These are phyloP conservation scores for Guadua angustifolia DNA, from an alignment of 176 grass and related monocot genomes.

Conservation along the genomic window DNA sequence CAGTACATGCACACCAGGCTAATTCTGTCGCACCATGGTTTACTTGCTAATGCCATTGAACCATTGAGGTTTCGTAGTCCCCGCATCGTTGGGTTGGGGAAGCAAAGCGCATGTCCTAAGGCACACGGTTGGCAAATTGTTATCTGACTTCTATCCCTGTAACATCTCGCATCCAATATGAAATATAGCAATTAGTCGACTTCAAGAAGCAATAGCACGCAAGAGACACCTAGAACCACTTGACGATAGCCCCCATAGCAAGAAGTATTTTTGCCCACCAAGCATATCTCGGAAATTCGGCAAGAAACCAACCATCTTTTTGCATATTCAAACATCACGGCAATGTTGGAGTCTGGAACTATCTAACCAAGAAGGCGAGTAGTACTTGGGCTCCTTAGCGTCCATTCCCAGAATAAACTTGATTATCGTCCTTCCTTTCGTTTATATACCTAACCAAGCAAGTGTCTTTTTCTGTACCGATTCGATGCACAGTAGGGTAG, in stretches of 20 bases:
- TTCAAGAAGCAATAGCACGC: slow-evolving; percentile 12
- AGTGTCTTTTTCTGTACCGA: slow-evolving; percentile 1
- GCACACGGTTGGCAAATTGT: not conserved
- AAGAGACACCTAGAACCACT: not conserved
- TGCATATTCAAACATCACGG: not conserved
- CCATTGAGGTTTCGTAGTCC: not conserved
- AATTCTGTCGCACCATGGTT: not conserved
- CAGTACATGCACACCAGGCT: not conserved
- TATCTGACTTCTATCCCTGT: not conserved
- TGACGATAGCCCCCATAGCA: not conserved
- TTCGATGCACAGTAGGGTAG: not conserved
- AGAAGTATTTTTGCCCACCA: not conserved
- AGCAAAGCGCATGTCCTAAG: not conserved
- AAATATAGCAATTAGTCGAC: not conserved
- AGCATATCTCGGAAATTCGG: not conserved
- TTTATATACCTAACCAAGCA: not conserved
- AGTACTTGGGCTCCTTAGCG: not conserved
- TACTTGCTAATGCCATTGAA: not conserved
- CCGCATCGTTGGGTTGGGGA: not conserved
- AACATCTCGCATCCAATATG: not conserved
- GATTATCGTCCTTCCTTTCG: not conserved
- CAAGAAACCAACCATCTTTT: not conserved
- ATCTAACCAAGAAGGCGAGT: slow-evolving; percentile 9
- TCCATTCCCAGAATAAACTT: slow-evolving; percentile 12
- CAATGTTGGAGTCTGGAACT: not conserved